phyloP scores from a whole-genome alignment of 2,329 filamentous ascomycete genomes.

The Cryphonectria radicalis region DNA sequence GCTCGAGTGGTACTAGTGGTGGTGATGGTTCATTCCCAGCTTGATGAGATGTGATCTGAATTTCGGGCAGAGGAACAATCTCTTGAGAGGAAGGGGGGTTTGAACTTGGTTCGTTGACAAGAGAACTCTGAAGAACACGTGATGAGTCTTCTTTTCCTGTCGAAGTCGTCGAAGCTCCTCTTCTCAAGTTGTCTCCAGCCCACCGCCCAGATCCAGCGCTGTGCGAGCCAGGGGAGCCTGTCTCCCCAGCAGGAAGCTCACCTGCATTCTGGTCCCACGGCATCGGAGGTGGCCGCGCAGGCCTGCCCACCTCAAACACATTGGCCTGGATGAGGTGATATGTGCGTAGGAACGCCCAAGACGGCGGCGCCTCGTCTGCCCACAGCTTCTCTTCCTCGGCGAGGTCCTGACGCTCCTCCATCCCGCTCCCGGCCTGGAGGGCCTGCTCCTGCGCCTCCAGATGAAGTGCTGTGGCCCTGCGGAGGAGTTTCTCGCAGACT shows the following conservation, averaged over 20 bases:
- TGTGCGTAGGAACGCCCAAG: background rate
- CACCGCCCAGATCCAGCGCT: background rate
- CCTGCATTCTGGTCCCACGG: background rate
- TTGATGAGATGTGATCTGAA: background rate
- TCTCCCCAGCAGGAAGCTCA: background rate
- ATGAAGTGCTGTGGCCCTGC: background rate
- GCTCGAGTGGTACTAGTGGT: background rate
- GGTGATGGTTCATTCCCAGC: background rate
- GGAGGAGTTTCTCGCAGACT: background rate
- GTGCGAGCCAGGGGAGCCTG: no score
- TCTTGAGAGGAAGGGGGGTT: background rate
- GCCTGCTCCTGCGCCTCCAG: background rate
- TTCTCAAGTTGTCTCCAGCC: background rate
- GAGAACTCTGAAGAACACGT: background rate
- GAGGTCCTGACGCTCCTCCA: background rate
- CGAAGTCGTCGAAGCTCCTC: no score
- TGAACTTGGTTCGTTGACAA: background rate
- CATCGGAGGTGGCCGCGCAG: background rate
- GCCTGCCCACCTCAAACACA: background rate
- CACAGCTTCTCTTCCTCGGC: background rate
- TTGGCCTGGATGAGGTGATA: constrained; percentile 2
- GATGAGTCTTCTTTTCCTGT: background rate
- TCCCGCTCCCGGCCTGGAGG: background rate
- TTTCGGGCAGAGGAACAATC: background rate
- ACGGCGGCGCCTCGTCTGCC: background rate